These are phyloP conservation scores for Xylaria intraflava DNA, from an alignment of 495 filamentous ascomycete genomes.

Conservation along the genomic window DNA sequence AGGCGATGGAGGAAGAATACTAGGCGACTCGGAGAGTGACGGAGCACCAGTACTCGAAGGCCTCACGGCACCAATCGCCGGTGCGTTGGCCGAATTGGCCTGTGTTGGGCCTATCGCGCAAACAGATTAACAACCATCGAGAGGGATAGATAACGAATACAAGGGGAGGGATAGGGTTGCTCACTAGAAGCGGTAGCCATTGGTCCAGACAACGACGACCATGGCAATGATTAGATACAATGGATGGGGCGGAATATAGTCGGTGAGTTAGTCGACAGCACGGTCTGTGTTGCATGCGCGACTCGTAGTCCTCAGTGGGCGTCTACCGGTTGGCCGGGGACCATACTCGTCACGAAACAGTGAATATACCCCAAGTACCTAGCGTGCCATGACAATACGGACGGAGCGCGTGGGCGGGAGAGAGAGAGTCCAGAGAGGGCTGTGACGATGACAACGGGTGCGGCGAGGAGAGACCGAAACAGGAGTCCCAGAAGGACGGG, in stretches of 20 bases:
- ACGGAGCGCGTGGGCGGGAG: not conserved
- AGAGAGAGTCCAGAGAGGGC: not conserved
- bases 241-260: not conserved
- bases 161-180: constrained; percentile 1
- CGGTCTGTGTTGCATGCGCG: constrained; percentile 4
- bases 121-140: constrained; percentile 11
- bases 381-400: constrained; percentile 6
- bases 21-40: constrained; percentile 19
- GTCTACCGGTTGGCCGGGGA: constrained; percentile 3
- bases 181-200: constrained; percentile 30
- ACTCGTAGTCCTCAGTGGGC: constrained; percentile 4
- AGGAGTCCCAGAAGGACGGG: not conserved
- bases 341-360: constrained; percentile 8
- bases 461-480: not conserved
- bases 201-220: constrained; percentile 21
- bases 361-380: constrained; percentile 1
- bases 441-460: not conserved
- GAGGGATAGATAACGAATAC: not conserved
- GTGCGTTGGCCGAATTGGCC: constrained; percentile 27
- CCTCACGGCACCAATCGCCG: constrained; percentile 11
- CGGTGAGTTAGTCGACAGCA: not conserved
- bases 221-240: constrained; percentile 19
- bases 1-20: constrained; percentile 15
- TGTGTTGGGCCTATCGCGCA: constrained; percentile 22
- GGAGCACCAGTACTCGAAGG: constrained; percentile 15